Percentiles rank a stretch among this genome's conserved stretches.
These are phyloP conservation scores for Alternaria conjuncta DNA, from an alignment of 2,329 filamentous ascomycete species.

Conservation along the genomic window DNA sequence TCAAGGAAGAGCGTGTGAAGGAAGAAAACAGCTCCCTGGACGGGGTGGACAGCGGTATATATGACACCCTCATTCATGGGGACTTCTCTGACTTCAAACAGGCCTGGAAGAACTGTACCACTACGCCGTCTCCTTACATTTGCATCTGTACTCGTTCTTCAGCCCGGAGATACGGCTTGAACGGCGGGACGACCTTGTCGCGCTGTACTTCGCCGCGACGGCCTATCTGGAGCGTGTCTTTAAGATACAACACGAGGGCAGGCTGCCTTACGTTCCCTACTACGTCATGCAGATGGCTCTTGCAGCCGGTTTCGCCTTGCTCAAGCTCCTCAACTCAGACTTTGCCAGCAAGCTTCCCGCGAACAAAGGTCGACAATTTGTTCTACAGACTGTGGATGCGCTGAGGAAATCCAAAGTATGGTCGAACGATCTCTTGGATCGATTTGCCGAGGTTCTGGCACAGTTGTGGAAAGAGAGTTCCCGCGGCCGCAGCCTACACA, in stretches of 20 bases:
- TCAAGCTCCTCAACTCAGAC: constrained; percentile 78
- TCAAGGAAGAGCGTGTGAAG: constrained; percentile 42
- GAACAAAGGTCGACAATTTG: constrained; percentile 71
- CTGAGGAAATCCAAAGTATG: constrained; percentile 76
- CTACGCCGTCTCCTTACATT: constrained; percentile 74
- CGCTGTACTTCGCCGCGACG: constrained; percentile 74
- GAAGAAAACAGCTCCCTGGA: constrained; percentile 32
- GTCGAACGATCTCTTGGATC: constrained; percentile 79
- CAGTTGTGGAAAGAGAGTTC: constrained; percentile 77
- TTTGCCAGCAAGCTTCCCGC: constrained; percentile 70
- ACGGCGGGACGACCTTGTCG: constrained; percentile 70
- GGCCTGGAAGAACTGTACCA: constrained; percentile 67
- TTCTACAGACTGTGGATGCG: constrained; percentile 72
- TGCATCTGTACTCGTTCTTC: constrained; percentile 81
- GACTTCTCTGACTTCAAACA: constrained; percentile 44
- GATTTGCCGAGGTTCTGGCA: constrained; percentile 82
- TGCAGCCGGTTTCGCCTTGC: constrained; percentile 77
- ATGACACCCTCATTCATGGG: neutral
- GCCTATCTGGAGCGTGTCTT: constrained; percentile 68
- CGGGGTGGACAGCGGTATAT: constrained; percentile 41
- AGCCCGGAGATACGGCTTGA: constrained; percentile 72
- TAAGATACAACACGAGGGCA: constrained; percentile 61
- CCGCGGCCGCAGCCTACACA: constrained; percentile 45
- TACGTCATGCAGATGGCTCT: constrained; percentile 87
- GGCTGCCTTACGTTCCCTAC: constrained; percentile 72